Evolutionary conservation across 129 eudicot species (phyloP).

Genomic region (Centaurea solstitialis): DNA sequence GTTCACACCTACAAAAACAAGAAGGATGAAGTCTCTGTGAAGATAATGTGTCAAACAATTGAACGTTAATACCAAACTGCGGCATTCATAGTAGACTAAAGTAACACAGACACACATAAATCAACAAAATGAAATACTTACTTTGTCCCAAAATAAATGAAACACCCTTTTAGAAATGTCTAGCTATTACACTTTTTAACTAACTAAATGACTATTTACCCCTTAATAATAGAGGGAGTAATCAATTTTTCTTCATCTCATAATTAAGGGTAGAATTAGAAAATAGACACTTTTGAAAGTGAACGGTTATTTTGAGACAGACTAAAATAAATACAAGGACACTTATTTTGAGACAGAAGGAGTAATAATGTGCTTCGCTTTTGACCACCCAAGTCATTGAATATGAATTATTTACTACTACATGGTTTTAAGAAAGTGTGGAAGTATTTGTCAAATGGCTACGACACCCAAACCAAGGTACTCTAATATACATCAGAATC

Average conservation of each 20-base stretch:
- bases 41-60: conserved; percentile 6
- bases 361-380: background rate
- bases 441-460: background rate
- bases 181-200: background rate
- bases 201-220: background rate
- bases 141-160: background rate
- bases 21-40: background rate
- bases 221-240: background rate
- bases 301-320: background rate
- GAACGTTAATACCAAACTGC: background rate
- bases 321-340: background rate
- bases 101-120: background rate
- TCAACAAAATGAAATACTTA: background rate
- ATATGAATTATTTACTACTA: background rate
- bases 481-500: background rate
- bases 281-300: background rate
- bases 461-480: background rate
- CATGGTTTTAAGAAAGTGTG: background rate
- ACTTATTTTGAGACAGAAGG: background rate
- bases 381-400: background rate
- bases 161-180: background rate
- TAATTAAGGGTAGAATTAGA: background rate
- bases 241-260: background rate
- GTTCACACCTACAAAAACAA: conserved; percentile 74
- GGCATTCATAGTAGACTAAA: background rate